Base-by-base conservation (phyloP, 2,329 filamentous ascomycete genomes). In the Emydomyces testavorans region DNA sequence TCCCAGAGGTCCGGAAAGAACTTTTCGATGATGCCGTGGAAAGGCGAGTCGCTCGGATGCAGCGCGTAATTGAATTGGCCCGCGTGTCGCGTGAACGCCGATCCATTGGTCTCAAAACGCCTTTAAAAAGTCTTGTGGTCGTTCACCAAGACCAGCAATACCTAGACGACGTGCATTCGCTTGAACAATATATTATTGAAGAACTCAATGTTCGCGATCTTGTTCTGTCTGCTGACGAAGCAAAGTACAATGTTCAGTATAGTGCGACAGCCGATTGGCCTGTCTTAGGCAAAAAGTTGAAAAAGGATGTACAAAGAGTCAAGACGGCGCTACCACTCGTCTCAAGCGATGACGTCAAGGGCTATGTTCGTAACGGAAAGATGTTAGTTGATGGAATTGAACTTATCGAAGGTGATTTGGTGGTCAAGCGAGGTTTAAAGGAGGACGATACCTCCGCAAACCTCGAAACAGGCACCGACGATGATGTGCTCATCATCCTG, bases 271-370 rank as follows among this genome's bases (percentile, higher is more conserved):
- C 88, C 6, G 92, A 98, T 66, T 95, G 92, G 83, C 88, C 92
- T 11, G 83, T 85, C 1, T 75, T 98, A 13, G 92, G 92, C 55
- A 94, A 94, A 77, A 96, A 96, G 71, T 76, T 96, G 57, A 94
- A 94, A 75, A 95, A 94, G 69, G 89, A 95, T 60, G 85, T 88
- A 55, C 79, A 81, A 55, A 86, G 83, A 62, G 88, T 96, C 57
- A 93, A 93, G 73, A 93, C 90, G 69, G 88, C 85, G 1, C 71
- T 98, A 38, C 89, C 89, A 4, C 74, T 70, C 32, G 72, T 98
- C 41, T 84, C 77, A 16, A 89, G 82, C 56, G 79, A 85, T 8
- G 78, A 94, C 56, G 87, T 94, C 52, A 85, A 89, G 63, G 70
- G 72, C 32, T 98, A 88, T 63, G 72, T 92, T 34, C 69, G 76